Percentiles rank a stretch among this genome's conserved stretches.
Conservation (phyloP, 495 filamentous ascomycete genomes). For the Penicillium odoratum region DNA sequence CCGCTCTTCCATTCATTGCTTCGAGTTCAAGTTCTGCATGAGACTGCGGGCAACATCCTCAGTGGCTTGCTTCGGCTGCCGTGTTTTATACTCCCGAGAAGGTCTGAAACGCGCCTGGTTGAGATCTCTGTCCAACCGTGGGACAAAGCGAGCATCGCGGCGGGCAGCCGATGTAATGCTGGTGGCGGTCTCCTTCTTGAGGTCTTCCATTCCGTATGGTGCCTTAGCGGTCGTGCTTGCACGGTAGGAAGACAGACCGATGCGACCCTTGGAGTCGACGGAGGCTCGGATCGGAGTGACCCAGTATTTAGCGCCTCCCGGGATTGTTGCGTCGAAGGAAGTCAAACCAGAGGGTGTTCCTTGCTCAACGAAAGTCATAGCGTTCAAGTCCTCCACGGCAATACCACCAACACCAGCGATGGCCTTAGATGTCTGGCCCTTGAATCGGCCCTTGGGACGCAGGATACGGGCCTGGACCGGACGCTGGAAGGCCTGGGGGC, state of each 20-base stretch:
- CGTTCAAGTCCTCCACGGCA: conserved; percentile 44
- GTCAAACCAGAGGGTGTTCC: conserved; percentile 39
- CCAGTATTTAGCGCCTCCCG: conserved; percentile 68
- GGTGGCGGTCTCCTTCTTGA: conserved; percentile 27
- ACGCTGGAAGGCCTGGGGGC: conserved; percentile 64
- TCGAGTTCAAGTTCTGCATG: conserved; percentile 27
- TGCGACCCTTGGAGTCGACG: conserved; percentile 60
- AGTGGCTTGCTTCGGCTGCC: conserved; percentile 19
- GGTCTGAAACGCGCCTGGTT: conserved; percentile 18
- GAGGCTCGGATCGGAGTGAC: conserved; percentile 56
- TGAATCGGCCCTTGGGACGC: conserved; percentile 42
- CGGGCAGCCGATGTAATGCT: conserved; percentile 31
- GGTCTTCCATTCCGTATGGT: conserved; percentile 49
- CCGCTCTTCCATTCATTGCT: conserved; percentile 1
- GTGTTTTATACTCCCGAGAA: background rate
- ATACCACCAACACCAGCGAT: conserved; percentile 54
- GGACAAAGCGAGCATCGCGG: conserved; percentile 29
- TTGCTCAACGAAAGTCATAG: conserved; percentile 38
- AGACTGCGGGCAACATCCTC: conserved; percentile 40
- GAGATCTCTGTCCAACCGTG: conserved; percentile 31
- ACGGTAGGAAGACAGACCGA: conserved; percentile 50
- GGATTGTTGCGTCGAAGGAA: conserved; percentile 56
- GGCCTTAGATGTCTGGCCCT: conserved; percentile 33
- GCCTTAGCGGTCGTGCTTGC: conserved; percentile 45
- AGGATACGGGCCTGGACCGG: conserved; percentile 72